Base-by-base conservation (phyloP, 2,329 filamentous ascomycete species). In the Penicillium digitatum region DNA sequence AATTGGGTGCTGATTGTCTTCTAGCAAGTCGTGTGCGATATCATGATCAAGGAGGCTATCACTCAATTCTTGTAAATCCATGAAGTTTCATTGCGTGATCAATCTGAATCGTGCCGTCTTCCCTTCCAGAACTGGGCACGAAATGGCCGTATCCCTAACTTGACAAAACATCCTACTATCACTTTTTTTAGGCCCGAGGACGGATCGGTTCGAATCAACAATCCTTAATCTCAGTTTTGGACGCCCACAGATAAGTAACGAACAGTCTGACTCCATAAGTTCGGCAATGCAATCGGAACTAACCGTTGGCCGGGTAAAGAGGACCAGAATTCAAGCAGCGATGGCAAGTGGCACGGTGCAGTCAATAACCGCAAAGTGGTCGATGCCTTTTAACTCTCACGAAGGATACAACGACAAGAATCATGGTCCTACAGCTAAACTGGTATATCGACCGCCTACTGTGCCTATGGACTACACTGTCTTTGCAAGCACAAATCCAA, bases 51-150 rank as follows among this genome's bases (percentile, higher is more conserved):
- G 47, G 61, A 62, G 12, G 69, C 76, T 40, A 71, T 72, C 27
- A 59, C 62, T 26, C 62, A 63, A 20, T 76, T 73, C 71, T 74
- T 78, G 16, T 73, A 79, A 38, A 70, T 73, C 11, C 72, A 79
- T 32, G 75, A 79, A 42, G 69, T 71, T 5, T 70, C 74, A 35
- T 86, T 86, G 62, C 56, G 64, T 34, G 59, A 62, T 16, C 74
- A 76, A 10, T 77, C 76, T 1, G 57, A 70, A 20, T 68, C 61
- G 20, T 71, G 79, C 46, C 74, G 78, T n/a, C 69, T 79, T n/a
- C 78, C 78, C 4, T 80, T 76, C 63, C 80, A 77, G 77, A 78
- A 80, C 61, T 79, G 76, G 75, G 75, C 76, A 5, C 20, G 54
- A 12, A 55, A 46, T 14, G 34, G 53, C 4, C 51, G 49, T 20